These are phyloP conservation scores for Gynandropsis gynandra DNA, from an alignment of 345 rosid genomes.

Conservation along the genomic window DNA sequence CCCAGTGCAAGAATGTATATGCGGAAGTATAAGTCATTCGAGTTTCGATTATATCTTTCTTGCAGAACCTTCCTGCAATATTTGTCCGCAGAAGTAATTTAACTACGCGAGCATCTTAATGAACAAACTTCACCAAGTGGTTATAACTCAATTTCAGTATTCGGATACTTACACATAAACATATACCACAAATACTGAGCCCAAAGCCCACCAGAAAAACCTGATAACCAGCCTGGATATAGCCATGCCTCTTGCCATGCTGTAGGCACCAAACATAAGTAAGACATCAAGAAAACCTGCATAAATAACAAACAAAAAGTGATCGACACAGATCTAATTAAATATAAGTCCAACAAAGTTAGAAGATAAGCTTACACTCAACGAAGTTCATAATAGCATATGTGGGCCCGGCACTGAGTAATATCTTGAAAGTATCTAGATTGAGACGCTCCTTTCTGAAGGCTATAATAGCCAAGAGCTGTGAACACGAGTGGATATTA, in stretches of 20 bases:
- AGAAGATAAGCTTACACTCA: constrained; percentile 47
- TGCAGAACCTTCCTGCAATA: constrained; percentile 68
- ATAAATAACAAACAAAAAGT: constrained; percentile 19
- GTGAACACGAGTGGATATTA: constrained; percentile 20
- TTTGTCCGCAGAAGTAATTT: constrained; percentile 13
- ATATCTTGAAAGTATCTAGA: constrained; percentile 58
- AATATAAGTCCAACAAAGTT: constrained; percentile 13
- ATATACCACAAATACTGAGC: constrained; percentile 62
- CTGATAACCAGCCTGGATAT: constrained; percentile 82
- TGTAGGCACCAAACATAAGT: constrained; percentile 91
- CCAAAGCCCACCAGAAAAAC: constrained; percentile 80
- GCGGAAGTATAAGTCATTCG: constrained; percentile 66
- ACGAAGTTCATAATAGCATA: constrained; percentile 82
- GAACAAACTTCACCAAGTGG: constrained; percentile 13
- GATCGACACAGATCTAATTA: constrained; percentile 15
- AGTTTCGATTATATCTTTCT: constrained; percentile 50
- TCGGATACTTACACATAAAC: constrained; percentile 60
- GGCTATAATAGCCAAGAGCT: constrained; percentile 86
- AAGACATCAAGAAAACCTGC: constrained; percentile 82
- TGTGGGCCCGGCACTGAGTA: constrained; percentile 84
- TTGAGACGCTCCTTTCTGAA: constrained; percentile 52
- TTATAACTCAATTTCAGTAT: constrained; percentile 6
- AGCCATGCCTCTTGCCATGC: constrained; percentile 94
- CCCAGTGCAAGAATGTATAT: constrained; percentile 86
- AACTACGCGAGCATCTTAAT: constrained; percentile 3